Evolutionary conservation across 2,329 filamentous ascomycete species (phyloP), one percentile per base, ranked within the genome.

Genomic region (Aureobasidium leucospermi): DNA sequence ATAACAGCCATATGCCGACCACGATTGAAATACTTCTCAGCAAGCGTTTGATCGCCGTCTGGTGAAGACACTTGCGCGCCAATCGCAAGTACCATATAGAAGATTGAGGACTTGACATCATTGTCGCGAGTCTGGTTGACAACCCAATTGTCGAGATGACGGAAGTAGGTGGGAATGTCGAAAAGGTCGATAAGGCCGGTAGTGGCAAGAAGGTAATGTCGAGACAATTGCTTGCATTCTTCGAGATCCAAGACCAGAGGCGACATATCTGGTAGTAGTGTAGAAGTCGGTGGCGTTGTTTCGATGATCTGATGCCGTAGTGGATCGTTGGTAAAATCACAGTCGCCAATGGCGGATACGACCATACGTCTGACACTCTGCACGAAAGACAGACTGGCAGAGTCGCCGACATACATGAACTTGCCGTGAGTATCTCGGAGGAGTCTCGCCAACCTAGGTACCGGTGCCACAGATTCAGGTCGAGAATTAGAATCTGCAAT

Each of bases 391-490:
- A 81, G 68, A 49, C 78, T 79, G 36, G 78, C 79, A 39, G 77
- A 81, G 61, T 81, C 79, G 13, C 79, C 79, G 31, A 81, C 77
- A 63, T 80, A 81, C 65, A 81, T 80, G 52, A 79, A 75, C 59
- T 80, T 81, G 6, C 79, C 79, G 62, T 80, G 76, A 0, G 78
- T 77, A 63, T 81, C 79, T 28, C 77, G 77, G 9, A 81, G 70
- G 29, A 81, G 74, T 9, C 78, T 70, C 9, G 75, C 75, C 63
- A 76, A 72, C 11, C 75, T 67, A 9, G 75, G 75, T 6, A 78
- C 75, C 0, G 66, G 73, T 2, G 75, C 74, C 61, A 74, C 66
- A 67, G 75, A 61, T 34, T 58, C 53, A 4, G 51, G 49, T 47
- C 52, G 51, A 29, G 49, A 48, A 8, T 51, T 38, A 13, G 59